Conservation (phyloP, 2,329 filamentous ascomycete species). For the Xylaria sp. region DNA sequence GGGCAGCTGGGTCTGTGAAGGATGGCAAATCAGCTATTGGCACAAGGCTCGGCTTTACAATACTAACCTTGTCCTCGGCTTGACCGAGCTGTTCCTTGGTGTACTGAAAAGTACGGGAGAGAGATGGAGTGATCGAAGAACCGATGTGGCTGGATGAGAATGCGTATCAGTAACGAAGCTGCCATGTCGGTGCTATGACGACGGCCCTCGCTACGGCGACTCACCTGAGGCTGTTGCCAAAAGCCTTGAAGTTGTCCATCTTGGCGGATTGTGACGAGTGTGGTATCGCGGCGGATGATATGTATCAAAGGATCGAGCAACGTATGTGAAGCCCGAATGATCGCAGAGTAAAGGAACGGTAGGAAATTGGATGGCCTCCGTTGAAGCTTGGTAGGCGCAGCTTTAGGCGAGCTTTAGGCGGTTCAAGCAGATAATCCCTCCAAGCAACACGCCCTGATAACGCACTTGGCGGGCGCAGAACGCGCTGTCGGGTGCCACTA, state of each 20-base stretch:
- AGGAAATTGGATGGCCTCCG: not conserved
- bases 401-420: slow-evolving; percentile 1
- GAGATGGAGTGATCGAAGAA: slow-evolving; percentile 87
- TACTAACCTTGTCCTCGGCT: slow-evolving; percentile 83
- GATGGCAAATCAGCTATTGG: not conserved
- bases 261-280: slow-evolving; percentile 7
- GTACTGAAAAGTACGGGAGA: slow-evolving; percentile 93
- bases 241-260: slow-evolving; percentile 65
- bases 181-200: slow-evolving; percentile 24
- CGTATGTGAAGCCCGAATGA: slow-evolving; percentile 6
- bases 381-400: slow-evolving; percentile 10
- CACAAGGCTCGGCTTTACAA: not conserved
- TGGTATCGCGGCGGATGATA: not conserved
- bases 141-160: slow-evolving; percentile 60
- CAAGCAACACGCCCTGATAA: slow-evolving; percentile 5
- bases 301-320: not conserved
- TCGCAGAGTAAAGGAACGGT: slow-evolving; percentile 10
- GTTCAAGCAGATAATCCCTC: not conserved
- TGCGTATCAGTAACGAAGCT: slow-evolving; percentile 27
- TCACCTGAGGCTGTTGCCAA: slow-evolving; percentile 63
- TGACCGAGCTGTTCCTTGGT: slow-evolving; percentile 97
- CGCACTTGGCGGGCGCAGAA: not conserved
- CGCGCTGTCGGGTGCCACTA: not conserved
- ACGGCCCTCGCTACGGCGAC: slow-evolving; percentile 27
- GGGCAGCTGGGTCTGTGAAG: slow-evolving; percentile 83